Conservation (phyloP, 1,284 basidiomycete genomes). For the Fomitopsis pinicola region DNA sequence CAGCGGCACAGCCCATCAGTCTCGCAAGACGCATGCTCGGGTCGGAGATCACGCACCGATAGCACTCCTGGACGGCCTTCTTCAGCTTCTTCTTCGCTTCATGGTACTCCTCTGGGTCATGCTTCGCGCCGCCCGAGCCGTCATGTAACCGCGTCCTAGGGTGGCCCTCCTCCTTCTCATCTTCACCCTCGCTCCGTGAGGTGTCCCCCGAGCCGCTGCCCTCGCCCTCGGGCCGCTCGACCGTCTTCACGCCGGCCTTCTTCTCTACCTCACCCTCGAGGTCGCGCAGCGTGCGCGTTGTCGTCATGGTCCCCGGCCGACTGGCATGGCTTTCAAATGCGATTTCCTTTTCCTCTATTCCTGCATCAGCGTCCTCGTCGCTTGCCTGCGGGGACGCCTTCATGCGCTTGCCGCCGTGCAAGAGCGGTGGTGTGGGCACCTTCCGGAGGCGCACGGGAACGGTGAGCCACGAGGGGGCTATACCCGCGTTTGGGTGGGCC, state of each 20-base stretch:
- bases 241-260: background rate
- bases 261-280: background rate
- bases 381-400: background rate
- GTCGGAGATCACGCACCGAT: slow-evolving; percentile 47
- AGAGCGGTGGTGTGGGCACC: background rate
- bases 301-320: background rate
- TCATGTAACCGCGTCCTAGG: background rate
- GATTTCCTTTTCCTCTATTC: slow-evolving; percentile 2
- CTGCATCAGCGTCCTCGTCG: background rate
- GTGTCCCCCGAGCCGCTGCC: background rate
- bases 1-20: background rate
- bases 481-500: slow-evolving; percentile 10
- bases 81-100: slow-evolving; percentile 81
- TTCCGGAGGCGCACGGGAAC: background rate
- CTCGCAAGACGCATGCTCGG: background rate
- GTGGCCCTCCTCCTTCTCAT: background rate
- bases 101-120: slow-evolving; percentile 76
- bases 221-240: background rate
- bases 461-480: background rate
- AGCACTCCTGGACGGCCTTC: slow-evolving; percentile 82
- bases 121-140: background rate
- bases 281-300: background rate
- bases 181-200: background rate
- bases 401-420: background rate
- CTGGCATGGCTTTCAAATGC: background rate